phyloP scores from a whole-genome alignment of 352 stramenopile species.

The Poterioochromonas sp. region DNA sequence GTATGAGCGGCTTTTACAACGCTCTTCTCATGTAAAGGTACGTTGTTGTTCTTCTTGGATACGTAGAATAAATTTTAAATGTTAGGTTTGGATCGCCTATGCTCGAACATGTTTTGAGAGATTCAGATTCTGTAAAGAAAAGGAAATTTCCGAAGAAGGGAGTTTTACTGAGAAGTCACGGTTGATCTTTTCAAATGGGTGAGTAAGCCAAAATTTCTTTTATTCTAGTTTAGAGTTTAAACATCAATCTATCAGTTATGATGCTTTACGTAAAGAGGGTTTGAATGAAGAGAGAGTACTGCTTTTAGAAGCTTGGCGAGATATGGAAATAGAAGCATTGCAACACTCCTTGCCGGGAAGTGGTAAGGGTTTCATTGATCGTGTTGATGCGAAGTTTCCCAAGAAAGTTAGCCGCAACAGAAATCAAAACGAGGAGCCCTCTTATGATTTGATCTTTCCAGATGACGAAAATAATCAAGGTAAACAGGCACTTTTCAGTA shows the following conservation, averaged over 20 bases:
- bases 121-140: too few species aligned
- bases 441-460: conserved; percentile 97
- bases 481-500: conserved; percentile 58
- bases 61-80: too few species aligned
- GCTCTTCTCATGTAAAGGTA: conserved; percentile 93
- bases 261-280: conserved; percentile 69
- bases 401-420: conserved; percentile 87
- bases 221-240: neutral
- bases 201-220: too few species aligned
- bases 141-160: too few species aligned
- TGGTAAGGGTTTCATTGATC: conserved; percentile 59
- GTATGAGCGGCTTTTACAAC: conserved; percentile 90
- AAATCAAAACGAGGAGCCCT: conserved; percentile 87
- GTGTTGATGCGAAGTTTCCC: conserved; percentile 82
- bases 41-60: conserved; percentile 54
- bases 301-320: conserved; percentile 90
- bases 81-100: conserved; percentile 72
- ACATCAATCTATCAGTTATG: conserved; percentile 62
- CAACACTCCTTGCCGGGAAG: conserved; percentile 37
- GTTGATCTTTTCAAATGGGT: too few species aligned
- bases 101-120: conserved; percentile 55
- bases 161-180: too few species aligned
- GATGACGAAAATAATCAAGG: conserved; percentile 89
- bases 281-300: conserved; percentile 87
- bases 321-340: conserved; percentile 67